Percentiles rank a stretch among this genome's conserved stretches.
Conservation (phyloP, 1,139 yeast genomes). For the Scheffersomyces illinoinensis region DNA sequence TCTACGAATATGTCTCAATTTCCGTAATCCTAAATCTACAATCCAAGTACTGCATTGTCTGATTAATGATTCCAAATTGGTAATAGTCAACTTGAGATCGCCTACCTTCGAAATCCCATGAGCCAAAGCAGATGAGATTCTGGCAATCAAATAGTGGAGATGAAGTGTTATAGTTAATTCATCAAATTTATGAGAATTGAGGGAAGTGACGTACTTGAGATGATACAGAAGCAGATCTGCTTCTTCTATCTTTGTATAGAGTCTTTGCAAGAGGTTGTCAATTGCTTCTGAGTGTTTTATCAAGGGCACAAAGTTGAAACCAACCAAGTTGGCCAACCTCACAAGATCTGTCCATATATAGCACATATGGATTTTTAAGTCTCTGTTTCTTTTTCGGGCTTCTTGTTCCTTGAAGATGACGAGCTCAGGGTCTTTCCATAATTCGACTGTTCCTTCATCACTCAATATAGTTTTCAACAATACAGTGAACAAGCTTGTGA, state of each 20-base stretch:
- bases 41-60: conserved; percentile 30
- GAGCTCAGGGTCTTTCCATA: conserved; percentile 41
- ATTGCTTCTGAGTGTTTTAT: conserved; percentile 22
- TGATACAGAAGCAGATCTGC: conserved; percentile 28
- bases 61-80: conserved; percentile 24
- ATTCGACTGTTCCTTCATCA: conserved; percentile 20
- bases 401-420: conserved; percentile 20
- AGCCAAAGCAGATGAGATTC: conserved; percentile 23
- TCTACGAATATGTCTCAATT: conserved; percentile 15
- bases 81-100: conserved; percentile 23
- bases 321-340: conserved; percentile 32
- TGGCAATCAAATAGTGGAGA: conserved; percentile 31
- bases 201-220: conserved; percentile 21
- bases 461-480: conserved; percentile 17
- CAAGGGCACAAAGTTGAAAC: conserved; percentile 29
- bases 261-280: conserved; percentile 19
- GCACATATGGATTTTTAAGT: conserved; percentile 35
- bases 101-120: conserved; percentile 25
- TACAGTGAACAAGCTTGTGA: conserved; percentile 18
- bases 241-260: conserved; percentile 26
- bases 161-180: conserved; percentile 23
- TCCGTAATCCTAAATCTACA: conserved; percentile 18
- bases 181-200: conserved; percentile 17
- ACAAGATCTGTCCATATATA: conserved; percentile 39
- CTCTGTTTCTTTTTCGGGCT: conserved; percentile 20